These are phyloP conservation scores for Aspergillus ustus DNA, from an alignment of 2,329 filamentous ascomycete genomes.

Conservation along the genomic window DNA sequence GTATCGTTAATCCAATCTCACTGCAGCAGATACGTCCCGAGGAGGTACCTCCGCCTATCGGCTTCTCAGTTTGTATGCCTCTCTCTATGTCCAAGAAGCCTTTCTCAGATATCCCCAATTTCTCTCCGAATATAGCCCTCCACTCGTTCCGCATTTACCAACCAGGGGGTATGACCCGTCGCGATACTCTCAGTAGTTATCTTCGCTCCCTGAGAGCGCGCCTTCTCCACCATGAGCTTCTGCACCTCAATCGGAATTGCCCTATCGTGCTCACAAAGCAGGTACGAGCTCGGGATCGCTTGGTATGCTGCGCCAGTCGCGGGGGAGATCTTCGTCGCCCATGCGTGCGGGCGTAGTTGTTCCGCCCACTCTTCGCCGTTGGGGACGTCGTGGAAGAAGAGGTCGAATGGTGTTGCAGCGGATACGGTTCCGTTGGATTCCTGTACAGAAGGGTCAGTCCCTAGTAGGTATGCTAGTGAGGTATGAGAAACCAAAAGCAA, in stretches of 20 bases:
- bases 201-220: conserved; percentile 28
- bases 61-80: no score
- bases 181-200: conserved; percentile 37
- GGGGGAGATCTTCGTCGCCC: conserved; percentile 32
- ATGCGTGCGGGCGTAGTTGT: conserved; percentile 37
- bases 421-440: conserved; percentile 31
- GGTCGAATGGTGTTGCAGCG: conserved; percentile 27
- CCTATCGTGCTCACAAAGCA: conserved; percentile 37
- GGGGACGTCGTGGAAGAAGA: conserved; percentile 40
- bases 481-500: background rate
- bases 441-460: conserved; percentile 14
- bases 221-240: conserved; percentile 38
- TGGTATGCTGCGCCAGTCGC: conserved; percentile 34
- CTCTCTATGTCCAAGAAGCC: no score
- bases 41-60: no score
- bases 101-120: background rate
- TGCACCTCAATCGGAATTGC: conserved; percentile 37
- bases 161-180: conserved; percentile 37
- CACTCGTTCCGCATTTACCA: conserved; percentile 20
- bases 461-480: background rate
- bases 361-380: conserved; percentile 34
- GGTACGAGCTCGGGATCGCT: conserved; percentile 31
- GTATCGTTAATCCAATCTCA: no score
- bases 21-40: no score
- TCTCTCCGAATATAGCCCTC: background rate